phyloP scores from a whole-genome alignment of 2,329 filamentous ascomycete genomes.

The Penicillium vulpinum region DNA sequence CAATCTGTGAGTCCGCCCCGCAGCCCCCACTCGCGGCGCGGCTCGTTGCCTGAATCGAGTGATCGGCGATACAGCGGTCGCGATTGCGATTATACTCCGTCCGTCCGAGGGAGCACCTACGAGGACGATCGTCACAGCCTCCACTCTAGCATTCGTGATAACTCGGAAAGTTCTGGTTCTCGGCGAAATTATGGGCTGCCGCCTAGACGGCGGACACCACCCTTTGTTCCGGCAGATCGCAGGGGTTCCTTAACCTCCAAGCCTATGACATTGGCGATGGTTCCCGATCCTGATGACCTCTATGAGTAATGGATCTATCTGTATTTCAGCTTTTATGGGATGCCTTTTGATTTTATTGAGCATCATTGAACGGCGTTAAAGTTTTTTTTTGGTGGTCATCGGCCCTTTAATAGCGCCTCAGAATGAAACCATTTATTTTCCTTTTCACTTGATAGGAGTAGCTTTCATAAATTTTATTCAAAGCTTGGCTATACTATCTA shows the following conservation, averaged over 20 bases:
- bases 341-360: background rate
- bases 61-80: constrained; percentile 7
- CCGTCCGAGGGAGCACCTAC: background rate
- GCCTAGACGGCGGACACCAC: constrained; percentile 16
- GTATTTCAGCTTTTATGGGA: background rate
- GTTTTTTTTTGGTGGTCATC: background rate
- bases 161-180: constrained; percentile 12
- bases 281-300: constrained; percentile 39
- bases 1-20: constrained; percentile 18
- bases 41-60: constrained; percentile 13
- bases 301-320: constrained; percentile 27
- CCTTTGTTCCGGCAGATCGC: constrained; percentile 22
- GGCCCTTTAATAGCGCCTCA: background rate
- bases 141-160: constrained; percentile 11
- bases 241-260: constrained; percentile 21
- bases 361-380: constrained; percentile 4
- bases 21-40: constrained; percentile 6
- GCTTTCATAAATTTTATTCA: background rate
- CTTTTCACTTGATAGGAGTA: background rate
- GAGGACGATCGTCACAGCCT: constrained; percentile 19
- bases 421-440: background rate
- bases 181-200: constrained; percentile 13
- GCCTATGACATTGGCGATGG: constrained; percentile 38
- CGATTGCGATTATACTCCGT: background rate
- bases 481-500: background rate